Conservation (phyloP, 2,329 filamentous ascomycete species). For the Aspergillus hortae region DNA sequence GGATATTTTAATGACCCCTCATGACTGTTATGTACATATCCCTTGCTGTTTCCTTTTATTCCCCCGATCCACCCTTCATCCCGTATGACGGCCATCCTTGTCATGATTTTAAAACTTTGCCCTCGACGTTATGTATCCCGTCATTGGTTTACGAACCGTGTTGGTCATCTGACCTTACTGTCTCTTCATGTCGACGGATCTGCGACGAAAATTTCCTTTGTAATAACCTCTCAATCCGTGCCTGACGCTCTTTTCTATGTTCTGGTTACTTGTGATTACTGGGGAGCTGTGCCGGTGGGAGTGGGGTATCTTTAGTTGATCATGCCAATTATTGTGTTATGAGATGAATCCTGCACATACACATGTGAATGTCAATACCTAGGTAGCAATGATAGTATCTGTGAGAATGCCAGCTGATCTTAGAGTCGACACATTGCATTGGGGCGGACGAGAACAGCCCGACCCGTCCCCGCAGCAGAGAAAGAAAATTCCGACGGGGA, state of each 20-base stretch:
- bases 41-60: not conserved
- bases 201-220: too few species aligned
- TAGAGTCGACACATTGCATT: too few species aligned
- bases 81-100: slow-evolving; percentile 7
- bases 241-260: too few species aligned
- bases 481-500: slow-evolving; percentile 2
- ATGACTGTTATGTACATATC: slow-evolving; percentile 18
- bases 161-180: too few species aligned
- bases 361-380: slow-evolving; percentile 3
- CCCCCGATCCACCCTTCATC: not conserved
- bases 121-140: too few species aligned
- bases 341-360: slow-evolving; percentile 3
- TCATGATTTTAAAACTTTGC: slow-evolving; percentile 11
- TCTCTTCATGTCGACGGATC: too few species aligned
- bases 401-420: not conserved
- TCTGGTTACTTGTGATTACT: too few species aligned
- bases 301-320: too few species aligned
- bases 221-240: too few species aligned
- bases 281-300: not conserved
- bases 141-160: not conserved
- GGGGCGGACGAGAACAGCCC: not conserved
- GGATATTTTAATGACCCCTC: slow-evolving; percentile 19
- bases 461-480: not conserved
- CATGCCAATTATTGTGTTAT: too few species aligned
- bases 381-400: not conserved